Percentiles rank a stretch among this genome's conserved stretches.
These are phyloP conservation scores for Melampsora americana DNA, from an alignment of 1,284 basidiomycete species.

Conservation along the genomic window DNA sequence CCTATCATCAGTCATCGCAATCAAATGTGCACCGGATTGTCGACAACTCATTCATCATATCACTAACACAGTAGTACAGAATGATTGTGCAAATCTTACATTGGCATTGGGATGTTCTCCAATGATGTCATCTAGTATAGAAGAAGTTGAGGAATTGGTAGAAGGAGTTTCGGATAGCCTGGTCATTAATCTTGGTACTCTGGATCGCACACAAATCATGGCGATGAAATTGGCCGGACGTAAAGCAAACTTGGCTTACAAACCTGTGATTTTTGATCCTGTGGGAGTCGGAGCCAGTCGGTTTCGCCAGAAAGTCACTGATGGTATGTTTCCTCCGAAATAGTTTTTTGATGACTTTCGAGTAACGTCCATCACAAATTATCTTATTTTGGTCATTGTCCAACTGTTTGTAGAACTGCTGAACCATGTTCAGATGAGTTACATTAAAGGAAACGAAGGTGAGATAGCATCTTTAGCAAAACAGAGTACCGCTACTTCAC, in stretches of 20 bases:
- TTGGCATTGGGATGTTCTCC: slow-evolving; percentile 84
- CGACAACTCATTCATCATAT: slow-evolving; percentile 73
- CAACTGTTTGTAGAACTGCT: slow-evolving; percentile 63
- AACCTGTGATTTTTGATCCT: slow-evolving; percentile 86
- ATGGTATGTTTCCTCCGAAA: slow-evolving; percentile 50
- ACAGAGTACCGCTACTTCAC: slow-evolving; percentile 68
- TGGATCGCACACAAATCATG: slow-evolving; percentile 61
- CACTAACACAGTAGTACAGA: slow-evolving; percentile 80
- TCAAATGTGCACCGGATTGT: slow-evolving; percentile 46
- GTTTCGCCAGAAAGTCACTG: slow-evolving; percentile 64
- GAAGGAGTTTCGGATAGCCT: slow-evolving; percentile 56
- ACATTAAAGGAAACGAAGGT: slow-evolving; percentile 93
- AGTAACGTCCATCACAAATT: background rate
- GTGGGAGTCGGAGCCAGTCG: slow-evolving; percentile 84
- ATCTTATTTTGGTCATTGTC: background rate
- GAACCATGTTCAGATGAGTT: slow-evolving; percentile 78
- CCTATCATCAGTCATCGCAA: slow-evolving; percentile 37
- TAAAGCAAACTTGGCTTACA: slow-evolving; percentile 68
- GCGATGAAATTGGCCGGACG: slow-evolving; percentile 79
- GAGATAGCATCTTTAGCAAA: slow-evolving; percentile 81
- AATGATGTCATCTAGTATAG: slow-evolving; percentile 65
- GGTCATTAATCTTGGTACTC: slow-evolving; percentile 86
- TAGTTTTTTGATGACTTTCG: slow-evolving; percentile 11
- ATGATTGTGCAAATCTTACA: slow-evolving; percentile 86
- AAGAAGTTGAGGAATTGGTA: slow-evolving; percentile 31